Conservation (phyloP, 345 rosid species). For the Acer saccharum region DNA sequence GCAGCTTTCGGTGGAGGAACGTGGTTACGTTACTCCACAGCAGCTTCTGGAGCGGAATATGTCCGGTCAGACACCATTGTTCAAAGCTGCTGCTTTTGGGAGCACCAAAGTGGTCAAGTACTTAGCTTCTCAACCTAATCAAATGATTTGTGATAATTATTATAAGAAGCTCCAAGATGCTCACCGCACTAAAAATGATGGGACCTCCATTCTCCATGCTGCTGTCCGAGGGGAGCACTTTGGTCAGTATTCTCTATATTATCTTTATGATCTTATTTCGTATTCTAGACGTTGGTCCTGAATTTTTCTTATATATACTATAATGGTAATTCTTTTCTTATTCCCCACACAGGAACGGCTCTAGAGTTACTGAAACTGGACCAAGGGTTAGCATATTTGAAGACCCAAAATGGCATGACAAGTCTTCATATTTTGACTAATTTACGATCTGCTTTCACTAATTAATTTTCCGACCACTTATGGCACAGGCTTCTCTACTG, state of each 20-base stretch:
- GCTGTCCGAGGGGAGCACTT: conserved; percentile 29
- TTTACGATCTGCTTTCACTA: neutral
- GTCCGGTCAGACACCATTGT: neutral
- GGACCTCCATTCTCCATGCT: conserved; percentile 23
- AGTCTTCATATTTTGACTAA: neutral
- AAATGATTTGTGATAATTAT: neutral
- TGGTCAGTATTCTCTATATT: conserved; percentile 3
- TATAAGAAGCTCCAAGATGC: neutral
- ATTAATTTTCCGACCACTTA: neutral
- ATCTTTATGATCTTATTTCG: too few relatives aligned
- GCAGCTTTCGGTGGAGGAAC: too few relatives aligned
- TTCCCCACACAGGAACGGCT: neutral
- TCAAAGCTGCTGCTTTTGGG: neutral
- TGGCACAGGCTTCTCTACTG: neutral
- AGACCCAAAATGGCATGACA: neutral
- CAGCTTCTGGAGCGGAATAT: neutral
- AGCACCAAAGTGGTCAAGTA: neutral
- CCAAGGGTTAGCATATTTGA: neutral
- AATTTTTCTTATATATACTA: too few relatives aligned
- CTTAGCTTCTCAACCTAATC: neutral
- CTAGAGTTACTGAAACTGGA: neutral
- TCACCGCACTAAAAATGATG: conserved; percentile 2
- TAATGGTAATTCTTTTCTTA: too few relatives aligned
- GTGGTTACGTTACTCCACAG: too few relatives aligned
- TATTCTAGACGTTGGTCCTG: too few relatives aligned